Evolutionary conservation across 2,329 filamentous ascomycete genomes (phyloP).

Genomic region (Leptographium procerum): DNA sequence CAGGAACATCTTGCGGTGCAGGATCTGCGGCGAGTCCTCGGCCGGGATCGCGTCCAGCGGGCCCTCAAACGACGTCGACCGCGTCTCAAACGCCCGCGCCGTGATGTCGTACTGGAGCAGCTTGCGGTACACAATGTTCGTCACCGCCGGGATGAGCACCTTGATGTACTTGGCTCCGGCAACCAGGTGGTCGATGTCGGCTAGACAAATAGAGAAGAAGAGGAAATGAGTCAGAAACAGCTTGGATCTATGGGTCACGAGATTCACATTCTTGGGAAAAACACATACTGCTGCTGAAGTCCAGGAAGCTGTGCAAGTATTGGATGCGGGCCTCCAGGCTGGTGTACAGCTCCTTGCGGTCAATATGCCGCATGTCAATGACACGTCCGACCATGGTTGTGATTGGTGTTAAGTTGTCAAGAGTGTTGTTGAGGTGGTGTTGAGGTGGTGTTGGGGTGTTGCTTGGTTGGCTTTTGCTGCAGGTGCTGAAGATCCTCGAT

Average conservation of each 20-base stretch:
- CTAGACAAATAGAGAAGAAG: constrained; percentile 24
- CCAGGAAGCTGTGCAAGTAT: constrained; percentile 65
- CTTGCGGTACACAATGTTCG: constrained; percentile 78
- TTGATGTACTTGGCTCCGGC: constrained; percentile 66
- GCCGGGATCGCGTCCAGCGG: constrained; percentile 51
- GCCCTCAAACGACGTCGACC: constrained; percentile 53
- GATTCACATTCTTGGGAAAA: no score
- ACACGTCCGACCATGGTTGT: constrained; percentile 8
- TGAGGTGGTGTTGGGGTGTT: neutral
- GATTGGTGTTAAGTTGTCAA: neutral
- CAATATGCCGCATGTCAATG: constrained; percentile 42
- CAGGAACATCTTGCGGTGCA: constrained; percentile 66
- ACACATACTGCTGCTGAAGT: constrained; percentile 58
- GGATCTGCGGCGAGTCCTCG: constrained; percentile 63
- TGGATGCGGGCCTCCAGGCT: constrained; percentile 57
- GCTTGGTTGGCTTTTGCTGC: no score
- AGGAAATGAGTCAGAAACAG: no score
- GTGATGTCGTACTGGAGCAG: constrained; percentile 73
- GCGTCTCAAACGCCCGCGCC: constrained; percentile 59
- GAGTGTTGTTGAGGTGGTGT: neutral
- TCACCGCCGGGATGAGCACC: constrained; percentile 69
- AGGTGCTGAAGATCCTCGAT: no score
- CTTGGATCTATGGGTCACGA: no score
- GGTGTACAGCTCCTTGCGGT: constrained; percentile 60
- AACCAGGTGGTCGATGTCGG: constrained; percentile 59